Evolutionary conservation across 1,284 basidiomycete species (phyloP), one percentile per base, ranked within the genome.

Genomic region (Cryptococcus amylolentus): DNA sequence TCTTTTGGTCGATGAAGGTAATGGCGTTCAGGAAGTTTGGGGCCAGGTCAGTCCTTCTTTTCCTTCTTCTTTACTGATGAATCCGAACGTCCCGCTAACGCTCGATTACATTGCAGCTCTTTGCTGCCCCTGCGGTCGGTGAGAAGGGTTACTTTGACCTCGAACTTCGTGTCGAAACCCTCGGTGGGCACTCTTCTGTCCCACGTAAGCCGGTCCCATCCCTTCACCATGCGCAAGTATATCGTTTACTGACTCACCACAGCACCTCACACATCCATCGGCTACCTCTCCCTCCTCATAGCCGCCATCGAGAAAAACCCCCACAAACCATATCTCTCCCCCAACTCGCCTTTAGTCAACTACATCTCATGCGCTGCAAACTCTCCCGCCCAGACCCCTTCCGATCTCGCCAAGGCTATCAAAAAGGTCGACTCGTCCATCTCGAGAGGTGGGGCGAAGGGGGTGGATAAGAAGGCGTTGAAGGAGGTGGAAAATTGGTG

Each of bases 91-190:
- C 10, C 7, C 13, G 27, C 20, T 38, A 35, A 50, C 10, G 13
- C 38, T 12, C 10, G 1, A n/a, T 16, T 18, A 9, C 5, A 18
- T 4, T 27, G 20, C 44, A 54, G 52, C 64, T 66, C 45, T 51
- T 64, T 54, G 40, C 54, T 47, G 66, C 77, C 0, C 84, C 83
- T 2, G 80, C 78, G 6, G 81, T 86, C 5, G 80, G 79, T 1
- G 86, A 88, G 77, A 88, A 87, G 68, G 87, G 86, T 0, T 83
- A 84, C 63, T 61, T 84, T 42, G 82, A 86, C 61, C 79, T 84
- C 27, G 78, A 79, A 26, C 71, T 87, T 41, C 76, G 80, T 16
- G 81, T 86, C 16, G 67, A 79, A 20, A 82, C 84, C 2, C 79
- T 81, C 1, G 87, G 87, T 9, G 87, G 88, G 0, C 87, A 88